A percentile compares a stretch with the other conserved stretches of the same genome.
Evolutionary conservation across 148 eudicot genomes (phyloP).

Genomic region (Fagopyrum esculentum): DNA sequence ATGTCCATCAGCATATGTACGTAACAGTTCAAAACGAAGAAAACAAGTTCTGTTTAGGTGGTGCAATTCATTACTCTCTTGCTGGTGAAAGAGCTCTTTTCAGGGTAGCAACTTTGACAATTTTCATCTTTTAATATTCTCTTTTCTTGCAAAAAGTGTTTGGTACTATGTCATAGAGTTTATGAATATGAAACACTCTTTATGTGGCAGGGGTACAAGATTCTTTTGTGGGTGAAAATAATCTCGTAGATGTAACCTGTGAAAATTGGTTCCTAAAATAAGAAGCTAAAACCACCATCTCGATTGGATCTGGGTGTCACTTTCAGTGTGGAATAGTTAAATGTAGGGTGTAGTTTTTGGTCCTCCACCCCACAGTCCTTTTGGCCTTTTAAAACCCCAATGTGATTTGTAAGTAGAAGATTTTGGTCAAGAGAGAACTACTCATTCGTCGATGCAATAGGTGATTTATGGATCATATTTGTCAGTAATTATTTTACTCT

Average conservation of each 20-base stretch:
- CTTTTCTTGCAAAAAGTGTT: background rate
- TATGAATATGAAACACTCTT: background rate
- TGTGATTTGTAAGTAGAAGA: background rate
- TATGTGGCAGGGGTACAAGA: no score
- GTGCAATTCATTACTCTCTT: constrained; percentile 75
- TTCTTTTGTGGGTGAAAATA: background rate
- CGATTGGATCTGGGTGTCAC: background rate
- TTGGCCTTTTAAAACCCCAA: background rate
- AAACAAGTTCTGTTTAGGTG: constrained; percentile 58
- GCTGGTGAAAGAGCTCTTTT: constrained; percentile 78
- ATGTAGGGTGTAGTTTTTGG: background rate
- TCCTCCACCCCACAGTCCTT: background rate
- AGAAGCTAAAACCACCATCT: background rate
- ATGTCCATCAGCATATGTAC: constrained; percentile 81
- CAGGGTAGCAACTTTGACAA: constrained; percentile 43
- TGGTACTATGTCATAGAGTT: background rate
- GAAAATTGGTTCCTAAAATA: background rate
- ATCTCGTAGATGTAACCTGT: background rate
- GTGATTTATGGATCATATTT: background rate
- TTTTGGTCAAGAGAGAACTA: background rate
- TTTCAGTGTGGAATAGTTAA: background rate
- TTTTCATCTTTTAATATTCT: background rate
- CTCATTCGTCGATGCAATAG: background rate
- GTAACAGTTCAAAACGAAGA: constrained; percentile 54
- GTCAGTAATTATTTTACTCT: background rate